Base-by-base conservation (phyloP, 2,329 filamentous ascomycete genomes). In the Shiraia sp. region DNA sequence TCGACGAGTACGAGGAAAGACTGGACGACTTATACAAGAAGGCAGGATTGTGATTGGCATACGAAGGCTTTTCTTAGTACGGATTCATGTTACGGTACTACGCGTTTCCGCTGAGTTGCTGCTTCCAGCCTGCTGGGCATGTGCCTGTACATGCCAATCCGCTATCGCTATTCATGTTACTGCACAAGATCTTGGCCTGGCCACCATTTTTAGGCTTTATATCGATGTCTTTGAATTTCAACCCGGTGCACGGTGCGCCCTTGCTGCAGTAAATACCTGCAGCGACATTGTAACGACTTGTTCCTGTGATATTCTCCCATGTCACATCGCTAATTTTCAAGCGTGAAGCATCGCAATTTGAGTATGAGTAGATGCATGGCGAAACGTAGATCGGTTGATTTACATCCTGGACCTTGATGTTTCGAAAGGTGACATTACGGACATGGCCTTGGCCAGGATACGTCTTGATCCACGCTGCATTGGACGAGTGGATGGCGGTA, bases 301-400 rank as follows among this genome's bases (percentile, higher is more conserved):
- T 78, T 5, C 76, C 76, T 2, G 71, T 74, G 36, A 79, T 70
- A 50, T 79, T 79, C 42, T 74, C 68, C 73, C 74, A 78, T 27
- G 65, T 72, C 16, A 79, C 61, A 48, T 78, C 73, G 26, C 63
- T 64, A 42, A 79, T 77, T 36, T 71, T 58, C 16, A 63, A 30
- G 9, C 45, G 42, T n/a, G 36, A 45, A 2, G 25, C 17, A 35
- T 61, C 57, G 33, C 57, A 63, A n/a, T 59, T 59, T 1, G 23
- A 39, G 36, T 56, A 60, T 12, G 36, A 44, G 61, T 76, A 77
- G 52, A 75, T 77, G 49, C 74, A 77, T 0, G 69, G 63, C 3
- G 72, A 73, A 10, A 77, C 65, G 55, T 77, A 76, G 49, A 77
- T 75, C 10, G 74, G 75, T 56, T 77, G 74, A 55, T 77, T 74